These are phyloP conservation scores for Lactarius hatsudake DNA, from an alignment of 768 basidiomycete genomes.

Conservation along the genomic window DNA sequence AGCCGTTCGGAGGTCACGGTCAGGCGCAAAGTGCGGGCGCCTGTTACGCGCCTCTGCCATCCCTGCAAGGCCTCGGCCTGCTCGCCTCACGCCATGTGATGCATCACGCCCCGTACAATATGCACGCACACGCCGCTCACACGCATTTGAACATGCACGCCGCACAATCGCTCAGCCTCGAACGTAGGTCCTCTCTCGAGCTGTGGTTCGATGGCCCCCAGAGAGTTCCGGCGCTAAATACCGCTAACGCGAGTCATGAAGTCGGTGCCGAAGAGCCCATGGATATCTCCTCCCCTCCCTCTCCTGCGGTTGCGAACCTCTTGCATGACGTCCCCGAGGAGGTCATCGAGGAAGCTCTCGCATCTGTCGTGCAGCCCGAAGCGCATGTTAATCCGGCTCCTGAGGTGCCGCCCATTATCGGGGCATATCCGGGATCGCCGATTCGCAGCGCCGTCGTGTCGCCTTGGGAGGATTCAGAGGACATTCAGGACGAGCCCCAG, in stretches of 20 bases:
- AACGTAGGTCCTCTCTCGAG: conserved; percentile 21
- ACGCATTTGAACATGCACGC: conserved; percentile 16
- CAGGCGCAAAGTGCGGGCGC: conserved; percentile 12
- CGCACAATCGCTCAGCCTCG: conserved; percentile 10
- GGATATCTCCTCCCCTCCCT: conserved; percentile 17
- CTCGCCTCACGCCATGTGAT: conserved; percentile 26
- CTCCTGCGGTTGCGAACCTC: conserved; percentile 4
- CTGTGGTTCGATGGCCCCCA: conserved; percentile 20
- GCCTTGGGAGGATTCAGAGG: conserved; percentile 8
- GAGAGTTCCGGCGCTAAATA: not conserved
- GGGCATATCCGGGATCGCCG: conserved; percentile 44
- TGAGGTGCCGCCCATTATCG: conserved; percentile 41
- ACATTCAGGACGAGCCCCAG: not conserved
- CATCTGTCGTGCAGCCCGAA: conserved; percentile 4
- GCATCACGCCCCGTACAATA: conserved; percentile 17
- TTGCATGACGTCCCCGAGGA: conserved; percentile 12
- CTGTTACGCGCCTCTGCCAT: conserved; percentile 25
- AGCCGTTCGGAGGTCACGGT: conserved; percentile 6
- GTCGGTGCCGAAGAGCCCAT: conserved; percentile 13
- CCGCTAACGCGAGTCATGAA: not conserved
- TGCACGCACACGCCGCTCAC: conserved; percentile 19
- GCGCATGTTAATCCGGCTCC: conserved; percentile 16
- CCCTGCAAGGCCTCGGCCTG: conserved; percentile 26
- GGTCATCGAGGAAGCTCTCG: conserved; percentile 14
- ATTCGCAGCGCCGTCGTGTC: conserved; percentile 34